Conservation (phyloP, 2,329 filamentous ascomycete species). For the Neopestalotiopsis sp. region DNA sequence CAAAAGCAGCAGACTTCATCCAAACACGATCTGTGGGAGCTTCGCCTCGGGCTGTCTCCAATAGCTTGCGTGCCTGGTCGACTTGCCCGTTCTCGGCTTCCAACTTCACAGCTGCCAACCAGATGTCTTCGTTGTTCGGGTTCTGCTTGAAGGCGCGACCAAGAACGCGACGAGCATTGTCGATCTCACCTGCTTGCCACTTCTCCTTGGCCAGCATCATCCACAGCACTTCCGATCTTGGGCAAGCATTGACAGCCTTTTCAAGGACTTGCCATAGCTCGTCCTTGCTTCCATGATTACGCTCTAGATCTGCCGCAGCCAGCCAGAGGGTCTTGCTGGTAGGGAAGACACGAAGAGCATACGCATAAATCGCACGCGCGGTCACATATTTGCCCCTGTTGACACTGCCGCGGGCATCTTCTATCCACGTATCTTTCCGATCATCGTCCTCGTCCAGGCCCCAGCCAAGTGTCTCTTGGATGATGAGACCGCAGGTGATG, state of each 20-base stretch:
- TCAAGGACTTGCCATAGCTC: constrained; percentile 85
- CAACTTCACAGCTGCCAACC: constrained; percentile 93
- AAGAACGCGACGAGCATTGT: constrained; percentile 85
- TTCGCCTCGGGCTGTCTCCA: constrained; percentile 83
- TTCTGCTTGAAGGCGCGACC: constrained; percentile 93
- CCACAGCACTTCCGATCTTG: constrained; percentile 90
- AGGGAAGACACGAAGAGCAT: constrained; percentile 86
- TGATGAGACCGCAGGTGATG: constrained; percentile 86
- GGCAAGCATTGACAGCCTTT: constrained; percentile 92
- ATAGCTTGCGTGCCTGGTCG: constrained; percentile 80
- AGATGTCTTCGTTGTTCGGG: constrained; percentile 96
- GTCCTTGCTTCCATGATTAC: constrained; percentile 84
- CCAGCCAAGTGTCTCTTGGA: constrained; percentile 92
- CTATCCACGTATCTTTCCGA: constrained; percentile 93
- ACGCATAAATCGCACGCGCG: constrained; percentile 90
- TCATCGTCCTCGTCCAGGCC: constrained; percentile 95
- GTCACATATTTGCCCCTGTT: constrained; percentile 85
- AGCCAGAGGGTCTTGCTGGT: constrained; percentile 90
- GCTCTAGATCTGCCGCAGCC: constrained; percentile 88
- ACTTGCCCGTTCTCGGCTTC: constrained; percentile 88
- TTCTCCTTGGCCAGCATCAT: constrained; percentile 96
- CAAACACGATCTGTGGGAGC: constrained; percentile 95
- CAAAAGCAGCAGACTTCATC: constrained; percentile 95
- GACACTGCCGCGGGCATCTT: constrained; percentile 86
- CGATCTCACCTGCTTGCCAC: constrained; percentile 85